Percentiles rank a stretch among this genome's conserved stretches.
Evolutionary conservation across 306 rosid species (phyloP).

Genomic region (Pachyrhizus erosus): DNA sequence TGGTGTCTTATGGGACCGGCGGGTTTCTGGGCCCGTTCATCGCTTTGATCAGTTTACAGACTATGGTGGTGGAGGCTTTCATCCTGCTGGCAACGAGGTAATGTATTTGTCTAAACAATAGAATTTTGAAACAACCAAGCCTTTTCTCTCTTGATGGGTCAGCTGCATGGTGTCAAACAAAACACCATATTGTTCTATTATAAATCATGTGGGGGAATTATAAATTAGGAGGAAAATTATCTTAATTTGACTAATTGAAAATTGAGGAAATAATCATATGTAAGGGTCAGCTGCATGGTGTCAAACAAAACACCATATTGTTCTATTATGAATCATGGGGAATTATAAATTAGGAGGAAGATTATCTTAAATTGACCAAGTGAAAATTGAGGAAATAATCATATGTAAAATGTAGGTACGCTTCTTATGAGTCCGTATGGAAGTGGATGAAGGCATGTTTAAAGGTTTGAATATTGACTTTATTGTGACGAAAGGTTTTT

Average conservation of each 20-base stretch:
- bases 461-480: neutral
- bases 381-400: neutral
- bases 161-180: neutral
- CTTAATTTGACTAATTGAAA: too few relatives aligned
- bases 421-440: neutral
- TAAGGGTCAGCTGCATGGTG: too few relatives aligned
- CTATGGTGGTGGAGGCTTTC: slow-evolving; percentile 99
- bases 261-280: too few relatives aligned
- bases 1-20: slow-evolving; percentile 94
- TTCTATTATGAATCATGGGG: too few relatives aligned
- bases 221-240: neutral
- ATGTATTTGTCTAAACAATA: neutral
- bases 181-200: neutral
- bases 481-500: neutral
- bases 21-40: slow-evolving; percentile 76
- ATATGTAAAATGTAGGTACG: neutral
- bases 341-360: too few relatives aligned
- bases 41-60: slow-evolving; percentile 98
- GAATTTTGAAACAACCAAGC: neutral
- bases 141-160: too few relatives aligned
- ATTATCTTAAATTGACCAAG: neutral
- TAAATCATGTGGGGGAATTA: too few relatives aligned
- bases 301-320: too few relatives aligned
- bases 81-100: slow-evolving; percentile 99
- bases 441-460: neutral